Percentiles rank a stretch among this genome's conserved stretches.
These are phyloP conservation scores for Phytopythium oedochilum DNA, from an alignment of 352 stramenopile genomes.

Conservation along the genomic window DNA sequence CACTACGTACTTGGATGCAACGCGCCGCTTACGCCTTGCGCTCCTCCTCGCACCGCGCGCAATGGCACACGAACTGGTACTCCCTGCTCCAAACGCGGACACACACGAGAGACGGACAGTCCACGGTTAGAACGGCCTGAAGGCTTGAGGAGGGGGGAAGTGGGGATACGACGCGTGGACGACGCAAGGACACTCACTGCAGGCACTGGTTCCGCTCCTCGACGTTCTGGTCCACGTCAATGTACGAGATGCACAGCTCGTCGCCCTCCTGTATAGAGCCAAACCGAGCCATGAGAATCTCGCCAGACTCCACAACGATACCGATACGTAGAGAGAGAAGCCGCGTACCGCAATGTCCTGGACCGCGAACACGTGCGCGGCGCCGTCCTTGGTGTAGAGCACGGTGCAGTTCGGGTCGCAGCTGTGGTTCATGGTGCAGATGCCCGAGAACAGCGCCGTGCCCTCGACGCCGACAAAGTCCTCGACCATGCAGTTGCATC, in stretches of 20 bases:
- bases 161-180: no score
- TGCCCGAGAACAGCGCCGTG: constrained; percentile 89
- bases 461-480: constrained; percentile 94
- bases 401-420: constrained; percentile 92
- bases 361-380: constrained; percentile 67
- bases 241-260: constrained; percentile 96
- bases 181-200: constrained; percentile 37
- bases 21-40: constrained; percentile 25
- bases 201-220: constrained; percentile 77
- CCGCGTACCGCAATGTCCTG: constrained; percentile 61
- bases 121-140: no score
- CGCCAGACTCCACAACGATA: neutral
- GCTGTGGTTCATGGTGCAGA: constrained; percentile 97
- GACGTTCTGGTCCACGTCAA: constrained; percentile 83
- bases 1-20: no score
- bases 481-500: constrained; percentile 46
- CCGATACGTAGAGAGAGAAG: neutral
- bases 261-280: constrained; percentile 57
- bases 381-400: constrained; percentile 81
- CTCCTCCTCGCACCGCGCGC: constrained; percentile 57
- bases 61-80: constrained; percentile 80
- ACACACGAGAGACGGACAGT: neutral
- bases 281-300: constrained; percentile 5
- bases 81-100: constrained; percentile 34
- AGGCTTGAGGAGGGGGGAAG: no score